Base-by-base conservation (phyloP, 805 yeast genomes). In the Candida boleticola region DNA sequence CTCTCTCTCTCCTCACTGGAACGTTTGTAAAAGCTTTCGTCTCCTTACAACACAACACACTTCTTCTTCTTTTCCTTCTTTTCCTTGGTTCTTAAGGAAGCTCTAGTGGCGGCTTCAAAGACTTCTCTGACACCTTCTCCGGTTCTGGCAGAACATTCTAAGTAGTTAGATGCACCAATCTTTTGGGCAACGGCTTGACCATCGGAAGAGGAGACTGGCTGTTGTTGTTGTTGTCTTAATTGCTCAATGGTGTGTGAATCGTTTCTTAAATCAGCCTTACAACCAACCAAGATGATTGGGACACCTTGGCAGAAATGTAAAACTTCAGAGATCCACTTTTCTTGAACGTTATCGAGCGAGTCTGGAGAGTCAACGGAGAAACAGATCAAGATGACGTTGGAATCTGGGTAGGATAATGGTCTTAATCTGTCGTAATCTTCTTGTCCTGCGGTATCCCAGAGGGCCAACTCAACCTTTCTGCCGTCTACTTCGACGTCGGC, bases 391-490 rank as follows among this genome's bases (percentile, higher is more conserved):
- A 89, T 85, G 49, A 89, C 97, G 63, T 88, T 86, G 30, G 96
- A 85, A 64, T 89, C 96, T 48, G 96, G 96, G 68, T 89, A 89
- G 11, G 92, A 83, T 51, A 88, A 73, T 34, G 96, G 96, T 70
- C 96, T 84, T 55, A 88, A 74, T 68, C 96, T 85, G 67, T 89
- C 96, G 63, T 89, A 89, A 73, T 90, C 97, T 75, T 89, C 97
- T 79, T 89, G 97, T 51, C 97, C 97, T 43, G 97, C 96, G 53
- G 97, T 89, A 89, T 89, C 97, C 97, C 97, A 89, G 53, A 89
- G 74, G 5, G 96, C 96, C 66, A 89, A 74, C 64, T 90, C 96
- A 45, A 92, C 97, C 48, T 63, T 68, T 65, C 74, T 68, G 31
- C 74, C 73, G 45, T 69, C 74, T 30, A 68, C 96, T 51, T 68